phyloP scores from a whole-genome alignment of 495 filamentous ascomycete genomes.

The Massariosphaeria phaeospora region DNA sequence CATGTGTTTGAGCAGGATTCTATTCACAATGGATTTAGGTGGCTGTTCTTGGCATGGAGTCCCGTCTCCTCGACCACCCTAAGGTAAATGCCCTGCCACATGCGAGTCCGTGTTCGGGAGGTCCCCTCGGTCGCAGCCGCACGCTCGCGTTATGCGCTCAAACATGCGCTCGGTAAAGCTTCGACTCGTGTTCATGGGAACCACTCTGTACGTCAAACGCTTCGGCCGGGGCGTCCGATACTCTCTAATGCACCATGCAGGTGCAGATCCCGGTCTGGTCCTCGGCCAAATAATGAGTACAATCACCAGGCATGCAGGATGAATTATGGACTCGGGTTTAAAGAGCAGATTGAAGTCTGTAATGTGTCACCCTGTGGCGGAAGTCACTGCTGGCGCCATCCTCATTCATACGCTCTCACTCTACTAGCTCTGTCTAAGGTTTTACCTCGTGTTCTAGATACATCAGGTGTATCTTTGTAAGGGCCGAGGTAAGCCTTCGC shows the following conservation, averaged over 20 bases:
- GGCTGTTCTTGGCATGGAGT: background rate
- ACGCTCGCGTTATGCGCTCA: slow-evolving; percentile 4
- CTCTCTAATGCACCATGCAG: background rate
- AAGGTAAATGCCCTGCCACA: background rate
- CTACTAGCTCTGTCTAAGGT: too few species aligned
- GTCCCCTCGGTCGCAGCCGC: background rate
- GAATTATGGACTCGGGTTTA: too few species aligned
- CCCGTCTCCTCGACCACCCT: background rate
- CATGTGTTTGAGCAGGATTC: background rate
- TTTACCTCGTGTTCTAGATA: too few species aligned
- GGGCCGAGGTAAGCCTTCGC: too few species aligned
- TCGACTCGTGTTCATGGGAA: background rate
- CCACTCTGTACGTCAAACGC: background rate
- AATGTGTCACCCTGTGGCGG: too few species aligned
- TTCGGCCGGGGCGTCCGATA: background rate
- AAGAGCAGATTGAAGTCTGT: too few species aligned
- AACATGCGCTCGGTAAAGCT: slow-evolving; percentile 6
- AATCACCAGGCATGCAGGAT: background rate
- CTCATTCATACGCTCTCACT: too few species aligned
- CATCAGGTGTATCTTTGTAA: too few species aligned
- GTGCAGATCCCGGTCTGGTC: background rate
- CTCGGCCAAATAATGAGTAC: background rate
- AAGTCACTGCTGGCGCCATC: too few species aligned
- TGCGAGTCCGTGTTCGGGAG: background rate
- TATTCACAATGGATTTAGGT: background rate